Conservation (phyloP, 495 filamentous ascomycete genomes). For the Podospora anserina region DNA sequence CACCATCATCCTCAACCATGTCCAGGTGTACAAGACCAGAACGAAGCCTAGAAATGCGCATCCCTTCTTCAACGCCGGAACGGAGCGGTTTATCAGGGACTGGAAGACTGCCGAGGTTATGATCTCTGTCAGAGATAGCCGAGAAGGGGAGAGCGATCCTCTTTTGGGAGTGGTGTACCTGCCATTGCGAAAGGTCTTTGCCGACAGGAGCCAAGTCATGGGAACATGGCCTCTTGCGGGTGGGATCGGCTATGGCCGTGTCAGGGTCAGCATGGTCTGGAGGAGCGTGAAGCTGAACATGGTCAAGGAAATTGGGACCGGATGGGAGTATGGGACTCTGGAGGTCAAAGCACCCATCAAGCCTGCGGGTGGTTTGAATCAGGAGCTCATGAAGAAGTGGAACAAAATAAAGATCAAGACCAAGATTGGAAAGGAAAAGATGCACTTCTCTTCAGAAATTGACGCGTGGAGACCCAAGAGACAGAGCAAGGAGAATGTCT, state of each 20-base stretch:
- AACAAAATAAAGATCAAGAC: slow-evolving; percentile 56
- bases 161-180: slow-evolving; percentile 66
- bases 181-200: slow-evolving; percentile 55
- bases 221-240: slow-evolving; percentile 59
- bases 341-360: slow-evolving; percentile 48
- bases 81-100: slow-evolving; percentile 66
- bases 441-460: slow-evolving; percentile 42
- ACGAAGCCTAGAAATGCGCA: slow-evolving; percentile 75
- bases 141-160: slow-evolving; percentile 63
- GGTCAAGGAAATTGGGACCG: slow-evolving; percentile 48
- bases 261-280: slow-evolving; percentile 65
- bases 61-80: slow-evolving; percentile 77
- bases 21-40: slow-evolving; percentile 65
- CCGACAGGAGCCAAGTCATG: slow-evolving; percentile 56
- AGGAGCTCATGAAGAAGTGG: slow-evolving; percentile 38
- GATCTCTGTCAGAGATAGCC: slow-evolving; percentile 60
- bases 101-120: slow-evolving; percentile 63
- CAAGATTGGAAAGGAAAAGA: slow-evolving; percentile 51
- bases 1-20: slow-evolving; percentile 67
- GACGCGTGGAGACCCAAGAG: slow-evolving; percentile 25
- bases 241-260: slow-evolving; percentile 67
- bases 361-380: slow-evolving; percentile 34
- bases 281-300: slow-evolving; percentile 60
- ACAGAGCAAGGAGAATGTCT: slow-evolving; percentile 43
- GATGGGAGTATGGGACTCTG: slow-evolving; percentile 66